Conservation (phyloP, 1,139 yeast species). For the Candida sanyaensis region DNA sequence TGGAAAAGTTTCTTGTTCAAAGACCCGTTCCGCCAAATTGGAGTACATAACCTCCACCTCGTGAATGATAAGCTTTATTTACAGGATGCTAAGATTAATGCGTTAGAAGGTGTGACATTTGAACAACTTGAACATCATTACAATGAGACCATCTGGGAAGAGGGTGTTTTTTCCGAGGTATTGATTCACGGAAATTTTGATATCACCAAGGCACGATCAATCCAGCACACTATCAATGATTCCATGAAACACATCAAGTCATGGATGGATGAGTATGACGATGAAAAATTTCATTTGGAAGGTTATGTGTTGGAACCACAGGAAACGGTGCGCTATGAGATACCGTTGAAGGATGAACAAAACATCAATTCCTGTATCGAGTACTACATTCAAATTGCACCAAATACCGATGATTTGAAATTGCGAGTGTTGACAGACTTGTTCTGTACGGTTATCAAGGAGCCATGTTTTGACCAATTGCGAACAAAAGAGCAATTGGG, state of each 20-base stretch:
- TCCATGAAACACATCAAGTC: slow-evolving; percentile 25
- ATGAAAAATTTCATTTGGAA: slow-evolving; percentile 23
- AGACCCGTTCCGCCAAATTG: slow-evolving; percentile 76
- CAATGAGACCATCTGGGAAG: slow-evolving; percentile 39
- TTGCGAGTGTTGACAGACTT: slow-evolving; percentile 58
- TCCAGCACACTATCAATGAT: slow-evolving; percentile 23
- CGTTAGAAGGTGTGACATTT: slow-evolving; percentile 47
- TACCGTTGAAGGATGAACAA: slow-evolving; percentile 58
- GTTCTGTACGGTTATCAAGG: slow-evolving; percentile 70
- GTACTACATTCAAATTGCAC: slow-evolving; percentile 70
- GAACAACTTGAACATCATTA: slow-evolving; percentile 51
- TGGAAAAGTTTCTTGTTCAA: slow-evolving; percentile 71
- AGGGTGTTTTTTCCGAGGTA: slow-evolving; percentile 62
- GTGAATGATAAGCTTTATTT: slow-evolving; percentile 73
- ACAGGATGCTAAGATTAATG: slow-evolving; percentile 59
- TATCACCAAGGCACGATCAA: slow-evolving; percentile 49
- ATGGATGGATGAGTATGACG: slow-evolving; percentile 43
- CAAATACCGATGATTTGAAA: slow-evolving; percentile 31
- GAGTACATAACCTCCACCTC: slow-evolving; percentile 59
- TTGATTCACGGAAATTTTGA: slow-evolving; percentile 80
- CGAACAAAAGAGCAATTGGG: slow-evolving; percentile 91
- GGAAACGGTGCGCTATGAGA: slow-evolving; percentile 50
- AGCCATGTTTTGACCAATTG: slow-evolving; percentile 86
- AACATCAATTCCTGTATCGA: slow-evolving; percentile 87
- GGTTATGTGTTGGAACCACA: slow-evolving; percentile 46